Evolutionary conservation across 1,139 yeast genomes (phyloP).

Genomic region (Lodderomyces theae): DNA sequence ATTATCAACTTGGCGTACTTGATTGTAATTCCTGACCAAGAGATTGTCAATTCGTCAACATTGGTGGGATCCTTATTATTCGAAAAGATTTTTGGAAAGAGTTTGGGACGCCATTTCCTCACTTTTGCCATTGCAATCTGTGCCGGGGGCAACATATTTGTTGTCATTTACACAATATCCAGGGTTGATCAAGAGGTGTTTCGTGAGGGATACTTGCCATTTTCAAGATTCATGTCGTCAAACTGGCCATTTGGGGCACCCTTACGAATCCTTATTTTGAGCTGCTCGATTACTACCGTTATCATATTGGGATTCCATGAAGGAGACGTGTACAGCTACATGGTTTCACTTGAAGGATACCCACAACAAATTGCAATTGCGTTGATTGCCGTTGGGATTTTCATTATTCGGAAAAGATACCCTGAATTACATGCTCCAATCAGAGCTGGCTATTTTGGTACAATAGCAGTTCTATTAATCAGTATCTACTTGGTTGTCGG

Average conservation of each 20-base stretch:
- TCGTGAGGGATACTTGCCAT: constrained; percentile 61
- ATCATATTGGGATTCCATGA: constrained; percentile 67
- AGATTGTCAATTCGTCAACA: constrained; percentile 53
- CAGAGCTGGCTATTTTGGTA: constrained; percentile 46
- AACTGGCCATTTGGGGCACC: constrained; percentile 61
- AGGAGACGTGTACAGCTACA: constrained; percentile 76
- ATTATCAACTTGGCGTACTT: constrained; percentile 57
- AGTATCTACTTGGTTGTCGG: constrained; percentile 42
- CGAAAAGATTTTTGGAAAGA: constrained; percentile 52
- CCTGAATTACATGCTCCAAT: constrained; percentile 50
- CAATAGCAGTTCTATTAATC: constrained; percentile 37
- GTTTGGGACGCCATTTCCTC: constrained; percentile 50
- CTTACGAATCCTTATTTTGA: constrained; percentile 42
- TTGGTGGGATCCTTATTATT: constrained; percentile 58
- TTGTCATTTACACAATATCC: constrained; percentile 57
- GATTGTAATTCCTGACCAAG: constrained; percentile 52
- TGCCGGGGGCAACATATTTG: constrained; percentile 62
- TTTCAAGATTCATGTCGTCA: constrained; percentile 49
- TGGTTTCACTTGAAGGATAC: constrained; percentile 71
- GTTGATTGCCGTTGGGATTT: constrained; percentile 51
- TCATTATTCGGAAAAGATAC: constrained; percentile 45
- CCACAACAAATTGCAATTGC: constrained; percentile 55
- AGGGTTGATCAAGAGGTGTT: constrained; percentile 65
- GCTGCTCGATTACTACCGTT: constrained; percentile 30
- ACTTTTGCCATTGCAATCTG: constrained; percentile 58